phyloP scores from a whole-genome alignment of 148 eudicot genomes.

The Chenopodium album region DNA sequence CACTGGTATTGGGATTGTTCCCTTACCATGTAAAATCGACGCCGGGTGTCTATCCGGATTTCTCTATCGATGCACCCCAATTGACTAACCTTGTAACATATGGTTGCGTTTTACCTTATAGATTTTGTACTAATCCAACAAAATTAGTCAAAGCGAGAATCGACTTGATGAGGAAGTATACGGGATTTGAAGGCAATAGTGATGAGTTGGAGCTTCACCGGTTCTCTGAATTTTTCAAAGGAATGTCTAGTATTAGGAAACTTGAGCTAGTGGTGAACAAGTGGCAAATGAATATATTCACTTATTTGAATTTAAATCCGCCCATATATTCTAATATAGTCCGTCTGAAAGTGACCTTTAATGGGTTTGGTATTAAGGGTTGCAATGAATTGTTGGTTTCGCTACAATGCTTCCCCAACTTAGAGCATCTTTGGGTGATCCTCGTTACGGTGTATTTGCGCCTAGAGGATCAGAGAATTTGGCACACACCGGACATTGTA shows the following conservation, averaged over 20 bases:
- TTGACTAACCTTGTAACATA: not conserved
- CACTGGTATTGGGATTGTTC: not conserved
- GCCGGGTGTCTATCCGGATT: not conserved
- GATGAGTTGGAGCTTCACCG: not conserved
- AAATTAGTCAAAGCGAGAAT: not conserved
- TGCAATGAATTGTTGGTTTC: not conserved
- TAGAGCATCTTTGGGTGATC: not conserved
- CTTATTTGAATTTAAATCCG: not conserved
- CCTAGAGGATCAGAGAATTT: not conserved
- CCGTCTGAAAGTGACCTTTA: too few relatives aligned
- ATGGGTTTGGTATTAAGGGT: not conserved
- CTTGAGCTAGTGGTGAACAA: not conserved
- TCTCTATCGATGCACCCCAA: not conserved
- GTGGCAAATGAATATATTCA: not conserved
- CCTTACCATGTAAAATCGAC: too few relatives aligned
- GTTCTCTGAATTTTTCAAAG: not conserved
- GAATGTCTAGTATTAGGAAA: not conserved
- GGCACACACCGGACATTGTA: not conserved
- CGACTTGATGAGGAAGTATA: not conserved
- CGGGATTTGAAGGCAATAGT: too few relatives aligned
- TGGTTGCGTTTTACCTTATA: not conserved
- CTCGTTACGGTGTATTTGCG: too few relatives aligned
- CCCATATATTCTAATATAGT: too few relatives aligned
- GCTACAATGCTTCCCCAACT: not conserved
- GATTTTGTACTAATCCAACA: not conserved